Evolutionary conservation across 768 basidiomycete species (phyloP), one percentile per base, ranked within the genome.

Genomic region (Lentinus brumalis): DNA sequence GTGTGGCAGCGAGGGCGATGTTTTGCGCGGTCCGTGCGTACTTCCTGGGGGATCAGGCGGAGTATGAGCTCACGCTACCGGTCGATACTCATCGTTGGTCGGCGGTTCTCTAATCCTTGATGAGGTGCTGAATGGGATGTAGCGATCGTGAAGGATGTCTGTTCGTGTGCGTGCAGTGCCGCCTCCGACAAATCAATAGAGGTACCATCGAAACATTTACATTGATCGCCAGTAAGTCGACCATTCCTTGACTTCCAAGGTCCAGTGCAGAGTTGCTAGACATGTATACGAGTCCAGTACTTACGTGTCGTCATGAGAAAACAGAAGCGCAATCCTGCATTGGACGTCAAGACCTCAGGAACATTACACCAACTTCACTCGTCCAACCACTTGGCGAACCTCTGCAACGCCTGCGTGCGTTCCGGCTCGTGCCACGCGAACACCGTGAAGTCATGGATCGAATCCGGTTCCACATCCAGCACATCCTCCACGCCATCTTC

Each of bases 391-490:
- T 59, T 39, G 9, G 47, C 63, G 30, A 71, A 60, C 47, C 31
- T 44, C 30, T 50, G 51, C n/a, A 72, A 50, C 5, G 66, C 66
- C 44, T 71, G 51, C n/a, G 69, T 64, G 52, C 68, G 65, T 57
- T 74, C 74, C 6, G 74, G 74, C 57, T 74, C 72, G 18, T 68
- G 67, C 60, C 56, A 72, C 3, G 55, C 2, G 3, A 60, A 53
- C 11, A 56, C 35, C n/a, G 69, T 8, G 38, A 63, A 72, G 38
- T 69, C 70, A 52, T 75, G 74, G 18, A 83, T 63, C 2, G 71
- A 81, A 69, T 86, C 84, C 18, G 76, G 73, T 2, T 75, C 79
- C 65, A 85, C 85, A 44, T 80, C 72, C 59, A 79, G 84, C 18
- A 70, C 74, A 11, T 86, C 77, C 38, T 81, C 77, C 15, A 71